These are phyloP conservation scores for Rutstroemia sp. DNA, from an alignment of 2,329 filamentous ascomycete genomes.

Conservation along the genomic window DNA sequence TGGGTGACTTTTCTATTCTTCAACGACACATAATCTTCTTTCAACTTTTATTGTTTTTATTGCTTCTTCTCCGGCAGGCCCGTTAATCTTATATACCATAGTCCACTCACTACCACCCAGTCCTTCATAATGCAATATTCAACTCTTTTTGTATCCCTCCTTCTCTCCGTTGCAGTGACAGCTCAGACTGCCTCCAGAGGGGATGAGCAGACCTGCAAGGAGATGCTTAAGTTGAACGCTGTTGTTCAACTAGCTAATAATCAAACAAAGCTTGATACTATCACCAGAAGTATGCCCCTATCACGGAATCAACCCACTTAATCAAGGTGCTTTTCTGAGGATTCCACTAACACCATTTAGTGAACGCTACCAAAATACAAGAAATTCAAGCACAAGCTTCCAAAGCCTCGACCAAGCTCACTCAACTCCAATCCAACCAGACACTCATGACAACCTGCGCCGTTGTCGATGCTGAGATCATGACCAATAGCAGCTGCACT, in stretches of 20 bases:
- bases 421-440: constrained; percentile 30
- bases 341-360: not conserved
- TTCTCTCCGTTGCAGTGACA: constrained; percentile 18
- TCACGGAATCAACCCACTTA: not conserved
- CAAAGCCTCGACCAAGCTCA: constrained; percentile 26
- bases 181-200: constrained; percentile 29
- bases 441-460: constrained; percentile 32
- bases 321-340: too few species aligned
- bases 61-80: constrained; percentile 1
- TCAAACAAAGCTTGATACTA: constrained; percentile 29
- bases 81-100: not conserved
- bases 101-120: not conserved
- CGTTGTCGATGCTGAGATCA: constrained; percentile 26
- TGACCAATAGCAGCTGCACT: constrained; percentile 11
- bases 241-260: constrained; percentile 31
- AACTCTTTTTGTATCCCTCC: constrained; percentile 19
- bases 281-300: constrained; percentile 21
- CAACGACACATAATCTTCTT: not conserved
- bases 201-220: constrained; percentile 29
- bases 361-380: constrained; percentile 32
- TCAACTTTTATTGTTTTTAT: not conserved
- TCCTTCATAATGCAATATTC: constrained; percentile 17
- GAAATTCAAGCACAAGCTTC: constrained; percentile 33
- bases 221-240: constrained; percentile 27
- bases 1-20: not conserved